These are phyloP conservation scores for Mallotus japonicus DNA, from an alignment of 441 rosid genomes.

Conservation along the genomic window DNA sequence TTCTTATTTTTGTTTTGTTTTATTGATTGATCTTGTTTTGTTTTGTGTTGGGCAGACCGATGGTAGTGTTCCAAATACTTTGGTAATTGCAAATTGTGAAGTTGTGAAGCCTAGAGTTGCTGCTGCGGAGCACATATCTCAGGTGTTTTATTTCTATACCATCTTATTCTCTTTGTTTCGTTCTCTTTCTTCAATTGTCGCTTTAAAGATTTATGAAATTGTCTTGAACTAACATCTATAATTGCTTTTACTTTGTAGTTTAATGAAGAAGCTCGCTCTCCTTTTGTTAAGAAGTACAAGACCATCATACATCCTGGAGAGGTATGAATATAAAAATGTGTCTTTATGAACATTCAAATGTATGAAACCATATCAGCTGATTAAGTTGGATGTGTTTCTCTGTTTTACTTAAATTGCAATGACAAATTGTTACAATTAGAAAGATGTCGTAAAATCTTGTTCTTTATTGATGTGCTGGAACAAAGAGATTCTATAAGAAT, in stretches of 20 bases:
- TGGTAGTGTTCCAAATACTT: slow-evolving; percentile 96
- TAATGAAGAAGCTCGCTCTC: slow-evolving; percentile 98
- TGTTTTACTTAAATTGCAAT: neutral
- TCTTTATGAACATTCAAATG: neutral
- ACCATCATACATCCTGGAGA: slow-evolving; percentile 99
- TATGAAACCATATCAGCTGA: neutral
- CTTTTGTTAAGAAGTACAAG: slow-evolving; percentile 97
- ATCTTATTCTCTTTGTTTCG: too few species aligned
- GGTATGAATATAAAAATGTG: slow-evolving; percentile 38
- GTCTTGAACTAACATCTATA: neutral
- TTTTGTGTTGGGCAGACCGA: slow-evolving; percentile 55
- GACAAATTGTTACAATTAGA: too few species aligned
- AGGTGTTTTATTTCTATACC: slow-evolving; percentile 42
- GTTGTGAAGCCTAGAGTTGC: slow-evolving; percentile 98
- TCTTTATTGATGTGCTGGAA: neutral
- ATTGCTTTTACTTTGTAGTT: slow-evolving; percentile 48
- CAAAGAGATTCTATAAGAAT: neutral
- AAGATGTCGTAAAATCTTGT: too few species aligned
- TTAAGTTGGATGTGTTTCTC: neutral
- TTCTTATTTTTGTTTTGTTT: neutral
- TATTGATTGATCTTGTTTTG: neutral
- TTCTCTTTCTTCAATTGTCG: too few species aligned
- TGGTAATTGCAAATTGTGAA: slow-evolving; percentile 94
- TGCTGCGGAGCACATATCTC: slow-evolving; percentile 96
- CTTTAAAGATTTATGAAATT: neutral